phyloP scores from a whole-genome alignment of 805 yeast genomes.

The Isabelozyma rhagii region DNA sequence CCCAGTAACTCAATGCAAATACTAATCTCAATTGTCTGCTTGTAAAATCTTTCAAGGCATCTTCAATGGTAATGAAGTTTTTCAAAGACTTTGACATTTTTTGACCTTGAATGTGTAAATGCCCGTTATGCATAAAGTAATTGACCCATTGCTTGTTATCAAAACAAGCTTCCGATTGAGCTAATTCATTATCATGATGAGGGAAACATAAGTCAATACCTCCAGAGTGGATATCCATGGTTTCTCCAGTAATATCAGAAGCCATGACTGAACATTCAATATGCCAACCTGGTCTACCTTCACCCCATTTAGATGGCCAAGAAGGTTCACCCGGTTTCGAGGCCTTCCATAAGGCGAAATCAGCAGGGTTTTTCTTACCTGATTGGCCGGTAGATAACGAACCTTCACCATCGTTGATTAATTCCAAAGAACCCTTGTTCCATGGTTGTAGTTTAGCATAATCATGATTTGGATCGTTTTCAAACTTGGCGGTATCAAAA shows the following conservation, averaged over 20 bases:
- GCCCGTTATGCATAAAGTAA: conserved; percentile 96
- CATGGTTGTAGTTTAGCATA: conserved; percentile 98
- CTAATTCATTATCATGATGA: conserved; percentile 97
- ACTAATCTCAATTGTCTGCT: conserved; percentile 86
- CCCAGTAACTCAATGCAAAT: conserved; percentile 92
- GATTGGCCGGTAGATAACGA: conserved; percentile 54
- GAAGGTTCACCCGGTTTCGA: conserved; percentile 96
- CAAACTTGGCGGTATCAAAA: conserved; percentile 85
- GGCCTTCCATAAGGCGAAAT: conserved; percentile 95
- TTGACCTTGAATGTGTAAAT: conserved; percentile 96
- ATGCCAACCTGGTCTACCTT: conserved; percentile 99
- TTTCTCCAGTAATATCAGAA: conserved; percentile 74
- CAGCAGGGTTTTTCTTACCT: conserved; percentile 72
- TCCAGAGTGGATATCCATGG: conserved; percentile 93
- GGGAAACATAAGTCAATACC: conserved; percentile 98
- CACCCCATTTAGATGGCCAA: conserved; percentile 96
- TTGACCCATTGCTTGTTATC: conserved; percentile 94
- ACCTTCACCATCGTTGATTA: conserved; percentile 95
- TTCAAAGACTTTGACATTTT: conserved; percentile 95
- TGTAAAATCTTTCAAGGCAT: conserved; percentile 70
- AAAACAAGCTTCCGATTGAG: conserved; percentile 92
- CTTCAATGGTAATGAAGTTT: conserved; percentile 91
- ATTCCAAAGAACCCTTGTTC: conserved; percentile 85
- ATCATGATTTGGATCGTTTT: conserved; percentile 63
- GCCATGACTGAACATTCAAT: conserved; percentile 99